Evolutionary conservation across 2,329 filamentous ascomycete genomes (phyloP).

Genomic region (Colletotrichum ledebouriae): DNA sequence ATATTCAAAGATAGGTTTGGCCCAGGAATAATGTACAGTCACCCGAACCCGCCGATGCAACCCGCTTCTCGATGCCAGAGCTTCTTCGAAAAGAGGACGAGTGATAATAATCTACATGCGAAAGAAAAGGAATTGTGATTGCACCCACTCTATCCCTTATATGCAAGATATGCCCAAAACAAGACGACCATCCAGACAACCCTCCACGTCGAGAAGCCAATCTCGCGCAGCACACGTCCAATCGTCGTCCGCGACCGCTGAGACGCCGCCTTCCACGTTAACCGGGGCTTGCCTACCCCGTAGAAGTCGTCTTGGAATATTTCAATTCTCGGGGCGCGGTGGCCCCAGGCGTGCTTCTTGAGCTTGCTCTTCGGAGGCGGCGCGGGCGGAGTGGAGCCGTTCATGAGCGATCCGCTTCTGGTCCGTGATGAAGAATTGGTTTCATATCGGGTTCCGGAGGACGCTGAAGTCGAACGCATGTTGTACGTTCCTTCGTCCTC

Average conservation of each 20-base stretch:
- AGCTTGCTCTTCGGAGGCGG: conserved; percentile 47
- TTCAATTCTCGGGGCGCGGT: conserved; percentile 64
- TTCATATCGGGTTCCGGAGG: conserved; percentile 52
- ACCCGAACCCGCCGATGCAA: conserved; percentile 24
- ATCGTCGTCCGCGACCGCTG: conserved; percentile 53
- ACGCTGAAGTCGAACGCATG: conserved; percentile 47
- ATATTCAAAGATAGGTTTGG: neutral
- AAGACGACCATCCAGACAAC: conserved; percentile 73
- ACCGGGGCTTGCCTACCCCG: conserved; percentile 55
- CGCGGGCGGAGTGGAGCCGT: conserved; percentile 42
- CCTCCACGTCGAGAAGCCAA: conserved; percentile 71
- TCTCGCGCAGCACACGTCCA: conserved; percentile 67
- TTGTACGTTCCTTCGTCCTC: conserved; percentile 59
- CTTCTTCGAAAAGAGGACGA: neutral
- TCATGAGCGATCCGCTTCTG: conserved; percentile 47
- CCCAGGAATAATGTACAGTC: too few relatives aligned
- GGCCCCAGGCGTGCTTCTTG: conserved; percentile 60
- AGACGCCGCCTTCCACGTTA: conserved; percentile 47
- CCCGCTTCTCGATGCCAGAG: conserved; percentile 25
- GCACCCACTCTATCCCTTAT: conserved; percentile 64
- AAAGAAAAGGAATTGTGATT: neutral
- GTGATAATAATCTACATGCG: conserved; percentile 29
- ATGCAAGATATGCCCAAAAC: conserved; percentile 77
- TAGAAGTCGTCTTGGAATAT: conserved; percentile 64
- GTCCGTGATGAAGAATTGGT: conserved; percentile 45